Evolutionary conservation across 2,329 filamentous ascomycete species (phyloP).

Genomic region (Aureobasidium sp.): DNA sequence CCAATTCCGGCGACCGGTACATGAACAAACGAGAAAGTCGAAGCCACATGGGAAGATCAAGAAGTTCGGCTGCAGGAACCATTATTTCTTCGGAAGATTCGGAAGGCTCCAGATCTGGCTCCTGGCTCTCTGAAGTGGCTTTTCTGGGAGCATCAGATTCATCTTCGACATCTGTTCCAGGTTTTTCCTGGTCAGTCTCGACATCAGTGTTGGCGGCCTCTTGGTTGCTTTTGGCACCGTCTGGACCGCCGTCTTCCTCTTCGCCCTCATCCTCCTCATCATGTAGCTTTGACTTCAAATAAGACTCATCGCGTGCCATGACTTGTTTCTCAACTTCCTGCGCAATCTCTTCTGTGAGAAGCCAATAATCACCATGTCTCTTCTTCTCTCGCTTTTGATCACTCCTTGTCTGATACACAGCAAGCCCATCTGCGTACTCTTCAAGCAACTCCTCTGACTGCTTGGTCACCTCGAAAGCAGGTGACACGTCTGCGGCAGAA

Average conservation of each 20-base stretch:
- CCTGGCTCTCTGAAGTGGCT: neutral
- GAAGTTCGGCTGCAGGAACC: conserved; percentile 46
- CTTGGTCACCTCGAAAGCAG: conserved; percentile 62
- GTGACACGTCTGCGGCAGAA: conserved; percentile 52
- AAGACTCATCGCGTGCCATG: neutral
- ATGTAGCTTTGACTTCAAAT: neutral
- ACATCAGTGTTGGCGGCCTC: neutral
- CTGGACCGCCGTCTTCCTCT: neutral
- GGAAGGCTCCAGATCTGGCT: neutral
- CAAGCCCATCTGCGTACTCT: conserved; percentile 56
- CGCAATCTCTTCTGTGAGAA: conserved; percentile 43
- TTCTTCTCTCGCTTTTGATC: conserved; percentile 53
- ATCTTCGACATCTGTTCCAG: neutral
- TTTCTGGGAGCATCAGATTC: neutral
- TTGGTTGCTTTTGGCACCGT: neutral
- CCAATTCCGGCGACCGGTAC: conserved; percentile 51
- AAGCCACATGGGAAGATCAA: conserved; percentile 54
- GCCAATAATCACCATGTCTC: conserved; percentile 58
- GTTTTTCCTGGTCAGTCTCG: neutral
- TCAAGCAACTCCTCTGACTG: conserved; percentile 61
- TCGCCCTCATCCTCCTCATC: neutral
- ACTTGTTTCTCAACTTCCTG: conserved; percentile 22
- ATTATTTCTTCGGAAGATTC: conserved; percentile 13
- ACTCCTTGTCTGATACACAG: conserved; percentile 53
- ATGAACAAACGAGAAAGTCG: conserved; percentile 64